A percentile compares a stretch with the other conserved stretches of the same genome.
Evolutionary conservation across 805 yeast genomes (phyloP).

Genomic region (Candida nemodendra): DNA sequence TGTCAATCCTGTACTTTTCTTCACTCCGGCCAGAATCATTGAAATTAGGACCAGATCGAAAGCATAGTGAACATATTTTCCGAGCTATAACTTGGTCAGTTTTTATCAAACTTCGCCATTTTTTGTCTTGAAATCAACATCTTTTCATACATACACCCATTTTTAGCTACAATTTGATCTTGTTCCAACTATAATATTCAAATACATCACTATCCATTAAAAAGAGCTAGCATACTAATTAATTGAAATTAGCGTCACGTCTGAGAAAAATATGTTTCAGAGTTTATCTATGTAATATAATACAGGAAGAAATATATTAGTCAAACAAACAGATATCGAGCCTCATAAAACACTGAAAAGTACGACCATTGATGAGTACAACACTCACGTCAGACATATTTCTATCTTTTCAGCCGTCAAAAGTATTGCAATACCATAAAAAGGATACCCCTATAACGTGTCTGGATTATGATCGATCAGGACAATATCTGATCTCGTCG

Average conservation of each 20-base stretch:
- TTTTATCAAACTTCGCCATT: not conserved
- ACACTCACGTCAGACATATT: constrained; percentile 12
- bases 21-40: constrained; percentile 80
- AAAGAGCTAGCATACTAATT: too few relatives aligned
- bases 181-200: too few relatives aligned
- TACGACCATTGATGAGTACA: too few relatives aligned
- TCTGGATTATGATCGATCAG: constrained; percentile 79
- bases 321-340: too few relatives aligned
- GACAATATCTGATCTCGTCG: constrained; percentile 70
- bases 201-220: too few relatives aligned
- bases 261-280: too few relatives aligned
- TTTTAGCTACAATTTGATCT: too few relatives aligned
- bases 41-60: constrained; percentile 78
- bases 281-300: too few relatives aligned
- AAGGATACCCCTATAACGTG: constrained; percentile 59
- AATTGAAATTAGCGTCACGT: too few relatives aligned
- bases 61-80: constrained; percentile 67
- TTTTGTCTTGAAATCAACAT: constrained; percentile 1
- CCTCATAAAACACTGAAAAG: too few relatives aligned
- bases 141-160: constrained; percentile 10
- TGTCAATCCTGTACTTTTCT: constrained; percentile 73
- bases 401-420: constrained; percentile 33
- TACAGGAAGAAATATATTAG: too few relatives aligned
- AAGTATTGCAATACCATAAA: constrained; percentile 41
- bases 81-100: constrained; percentile 39